These are phyloP conservation scores for Claviceps sp. DNA, from an alignment of 2,329 filamentous ascomycete genomes.

Conservation along the genomic window DNA sequence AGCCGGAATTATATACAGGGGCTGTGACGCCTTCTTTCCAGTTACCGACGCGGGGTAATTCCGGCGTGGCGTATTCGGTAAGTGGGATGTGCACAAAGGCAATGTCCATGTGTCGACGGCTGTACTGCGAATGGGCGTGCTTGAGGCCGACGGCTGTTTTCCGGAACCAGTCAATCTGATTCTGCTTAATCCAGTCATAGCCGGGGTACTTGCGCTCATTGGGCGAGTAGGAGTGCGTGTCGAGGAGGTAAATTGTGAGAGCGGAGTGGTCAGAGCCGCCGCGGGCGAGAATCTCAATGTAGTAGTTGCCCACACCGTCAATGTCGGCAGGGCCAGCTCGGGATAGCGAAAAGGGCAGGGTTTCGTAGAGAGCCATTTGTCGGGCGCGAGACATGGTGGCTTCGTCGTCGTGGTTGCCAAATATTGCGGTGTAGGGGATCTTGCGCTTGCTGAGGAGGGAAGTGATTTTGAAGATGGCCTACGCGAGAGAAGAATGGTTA, in stretches of 20 bases:
- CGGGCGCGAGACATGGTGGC: conserved; percentile 60
- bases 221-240: conserved; percentile 84
- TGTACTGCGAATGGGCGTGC: conserved; percentile 69
- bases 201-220: conserved; percentile 81
- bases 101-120: conserved; percentile 85
- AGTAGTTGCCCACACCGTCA: conserved; percentile 90
- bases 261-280: conserved; percentile 74
- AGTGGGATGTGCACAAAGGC: conserved; percentile 96
- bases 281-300: conserved; percentile 75
- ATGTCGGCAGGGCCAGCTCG: conserved; percentile 68
- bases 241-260: conserved; percentile 85
- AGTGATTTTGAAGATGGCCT: conserved; percentile 88
- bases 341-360: conserved; percentile 82
- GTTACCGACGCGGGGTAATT: conserved; percentile 48
- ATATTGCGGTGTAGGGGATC: conserved; percentile 87
- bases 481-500: background rate
- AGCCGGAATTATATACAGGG: conserved; percentile 81
- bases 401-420: conserved; percentile 97
- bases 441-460: conserved; percentile 73
- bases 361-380: conserved; percentile 78
- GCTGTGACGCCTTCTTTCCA: conserved; percentile 80
- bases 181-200: conserved; percentile 94
- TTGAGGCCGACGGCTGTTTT: conserved; percentile 62
- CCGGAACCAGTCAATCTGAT: conserved; percentile 90
- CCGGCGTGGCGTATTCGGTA: conserved; percentile 63